Evolutionary conservation across 176 grass and related monocot genomes (phyloP).

Genomic region (Saccharum officinarum): DNA sequence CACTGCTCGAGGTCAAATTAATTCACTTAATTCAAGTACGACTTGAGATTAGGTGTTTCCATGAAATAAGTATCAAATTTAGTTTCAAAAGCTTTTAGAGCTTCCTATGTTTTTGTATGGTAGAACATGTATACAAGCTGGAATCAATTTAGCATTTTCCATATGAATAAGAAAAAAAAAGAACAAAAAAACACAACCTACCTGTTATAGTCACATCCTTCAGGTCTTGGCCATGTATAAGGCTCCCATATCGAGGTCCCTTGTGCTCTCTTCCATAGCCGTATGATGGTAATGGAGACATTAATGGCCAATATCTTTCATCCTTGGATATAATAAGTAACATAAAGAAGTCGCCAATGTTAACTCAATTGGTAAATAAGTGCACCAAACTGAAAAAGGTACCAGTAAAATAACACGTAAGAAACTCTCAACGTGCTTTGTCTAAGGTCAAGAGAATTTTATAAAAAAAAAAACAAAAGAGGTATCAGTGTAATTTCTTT

Average conservation of each 20-base stretch:
- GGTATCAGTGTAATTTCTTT: background rate
- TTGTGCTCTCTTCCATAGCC: slow-evolving; percentile 86
- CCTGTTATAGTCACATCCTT: slow-evolving; percentile 91
- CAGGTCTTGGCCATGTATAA: slow-evolving; percentile 89
- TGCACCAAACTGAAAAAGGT: slow-evolving; percentile 31
- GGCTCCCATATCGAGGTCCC: slow-evolving; percentile 94
- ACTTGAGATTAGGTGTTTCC: background rate
- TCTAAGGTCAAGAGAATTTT: background rate
- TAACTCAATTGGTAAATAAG: slow-evolving; percentile 38
- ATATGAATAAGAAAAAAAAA: background rate
- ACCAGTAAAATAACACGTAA: slow-evolving; percentile 9
- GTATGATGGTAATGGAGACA: slow-evolving; percentile 94
- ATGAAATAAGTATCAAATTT: background rate
- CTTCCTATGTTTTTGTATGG: background rate
- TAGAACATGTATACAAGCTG: background rate
- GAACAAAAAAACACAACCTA: slow-evolving; percentile 22
- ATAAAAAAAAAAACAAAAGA: background rate
- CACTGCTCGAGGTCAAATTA: background rate
- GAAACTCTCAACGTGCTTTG: background rate
- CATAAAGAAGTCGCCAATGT: slow-evolving; percentile 38
- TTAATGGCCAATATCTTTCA: slow-evolving; percentile 90
- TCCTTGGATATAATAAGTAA: slow-evolving; percentile 61
- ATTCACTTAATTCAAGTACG: background rate
- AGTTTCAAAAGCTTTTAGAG: background rate
- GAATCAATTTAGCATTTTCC: background rate